Base-by-base conservation (phyloP, 2,329 filamentous ascomycete genomes). In the Elsinoe arachidis region DNA sequence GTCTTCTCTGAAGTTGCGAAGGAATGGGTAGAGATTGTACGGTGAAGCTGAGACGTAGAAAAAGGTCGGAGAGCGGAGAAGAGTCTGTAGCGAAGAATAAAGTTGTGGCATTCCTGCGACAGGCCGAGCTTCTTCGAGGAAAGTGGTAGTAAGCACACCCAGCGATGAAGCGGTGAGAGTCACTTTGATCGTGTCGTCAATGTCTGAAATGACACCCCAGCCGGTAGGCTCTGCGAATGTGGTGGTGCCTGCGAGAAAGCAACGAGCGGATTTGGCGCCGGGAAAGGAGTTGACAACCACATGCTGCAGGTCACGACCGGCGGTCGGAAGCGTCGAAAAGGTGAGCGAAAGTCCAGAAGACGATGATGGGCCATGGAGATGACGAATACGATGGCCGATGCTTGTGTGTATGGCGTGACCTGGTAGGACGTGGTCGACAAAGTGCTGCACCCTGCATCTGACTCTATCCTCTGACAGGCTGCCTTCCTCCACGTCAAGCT, bases 141-240 rank as follows among this genome's bases (percentile, higher is more conserved):
- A 96, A 0, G 92, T 97, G 54, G 86, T 86, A 47, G 82, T 80
- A 4, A 97, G 76, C 65, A 96, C 92, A 2, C 90, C 89, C 6
- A 87, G 78, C 0, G 90, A 85, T 52, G 88, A 86, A 43, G 85
- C 82, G 0, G 92, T 96, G 69, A 87, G 78, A 0, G 92, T 96
- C 63, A 91, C 76, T 72, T 97, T 96, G 76, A 97, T 95, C 0
- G 91, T 96, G 72, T 97, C 92, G 68, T 97, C 93, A 63, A 97
- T 82, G 65, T 97, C 92, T 38, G 87, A 92, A 61, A 96, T 84
- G 11, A 97, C 74, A 11, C 82, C 83, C 90, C 90, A 96, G 6
- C 92, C 91, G 49, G 87, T 82, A 0, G 86, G 81, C 15, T 82
- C 84, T 0, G 88, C 87, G 66, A 87, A 90, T 15, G 84, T 80